A percentile compares a stretch with the other conserved stretches of the same genome.
Conservation (phyloP, 495 filamentous ascomycete genomes). For the Penicillium pulvis region DNA sequence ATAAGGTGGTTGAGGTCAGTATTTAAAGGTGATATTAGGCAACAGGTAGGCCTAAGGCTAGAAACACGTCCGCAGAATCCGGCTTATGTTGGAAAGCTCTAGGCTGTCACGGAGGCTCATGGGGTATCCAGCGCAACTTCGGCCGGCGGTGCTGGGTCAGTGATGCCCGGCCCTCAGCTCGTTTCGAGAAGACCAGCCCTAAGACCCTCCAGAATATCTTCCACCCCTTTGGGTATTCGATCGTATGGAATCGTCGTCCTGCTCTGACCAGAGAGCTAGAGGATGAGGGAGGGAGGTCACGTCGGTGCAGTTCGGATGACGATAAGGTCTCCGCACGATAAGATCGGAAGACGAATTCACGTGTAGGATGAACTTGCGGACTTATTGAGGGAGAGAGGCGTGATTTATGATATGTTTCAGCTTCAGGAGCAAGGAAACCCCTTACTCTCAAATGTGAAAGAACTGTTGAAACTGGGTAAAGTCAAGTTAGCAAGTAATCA, state of each 20-base stretch:
- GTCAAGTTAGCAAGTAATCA: not conserved
- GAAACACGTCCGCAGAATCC: not conserved
- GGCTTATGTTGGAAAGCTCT: not conserved
- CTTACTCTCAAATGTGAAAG: too few species aligned
- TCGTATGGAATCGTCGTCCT: not conserved
- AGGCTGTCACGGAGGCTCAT: not conserved
- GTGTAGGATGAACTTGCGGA: not conserved
- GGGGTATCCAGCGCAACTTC: not conserved
- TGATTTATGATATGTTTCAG: not conserved
- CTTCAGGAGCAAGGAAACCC: not conserved
- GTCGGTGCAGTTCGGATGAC: conserved; percentile 1
- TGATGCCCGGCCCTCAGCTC: conserved; percentile 3
- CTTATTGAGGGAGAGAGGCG: not conserved
- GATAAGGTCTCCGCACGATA: conserved; percentile 29
- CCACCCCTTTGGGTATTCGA: not conserved
- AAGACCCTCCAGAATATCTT: not conserved
- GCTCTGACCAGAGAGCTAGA: not conserved
- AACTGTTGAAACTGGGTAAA: not conserved
- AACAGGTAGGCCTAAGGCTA: not conserved
- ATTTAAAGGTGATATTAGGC: not conserved
- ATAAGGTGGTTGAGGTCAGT: not conserved
- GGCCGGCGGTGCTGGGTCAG: conserved; percentile 7
- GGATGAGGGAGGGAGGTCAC: not conserved
- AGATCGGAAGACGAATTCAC: conserved; percentile 8
- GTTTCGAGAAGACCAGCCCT: not conserved